Base-by-base conservation (phyloP, 192 early-diverging fungal species). In the Backusella circina region DNA sequence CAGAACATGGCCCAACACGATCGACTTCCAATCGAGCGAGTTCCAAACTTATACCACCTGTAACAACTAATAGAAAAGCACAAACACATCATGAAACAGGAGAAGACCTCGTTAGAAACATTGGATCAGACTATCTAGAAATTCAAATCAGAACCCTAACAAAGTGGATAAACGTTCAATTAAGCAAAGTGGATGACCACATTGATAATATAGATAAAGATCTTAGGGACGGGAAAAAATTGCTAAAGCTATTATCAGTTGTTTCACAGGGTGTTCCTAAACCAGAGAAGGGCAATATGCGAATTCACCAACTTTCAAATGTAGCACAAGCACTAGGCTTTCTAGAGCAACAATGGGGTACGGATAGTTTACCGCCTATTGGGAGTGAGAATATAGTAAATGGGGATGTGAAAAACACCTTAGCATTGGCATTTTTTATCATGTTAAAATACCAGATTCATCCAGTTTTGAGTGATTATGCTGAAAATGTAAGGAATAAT, bases 331-430 rank as follows among this genome's bases (percentile, higher is more conserved):
- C 90, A 0, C 77, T 94, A 16, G 79, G 85, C 9, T 94, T 92
- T 65, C 87, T 94, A 23, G 80, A 84, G 64, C 74, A 83, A 39
- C 86, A 88, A 8, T 68, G 86, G 31, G 83, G 90, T 16, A 83
- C 86, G 8, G 89, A 91, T 44, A 66, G 80, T n/a, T 76, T 92
- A 23, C 87, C 88, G 37, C 91, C 92, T 74, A 91, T 94, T 74
- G 93, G 92, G 21, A 88, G 86, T 72, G 93, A 94, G 80, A 91
- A 90, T 71, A 94, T 94, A 76, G 93, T 94, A 13, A 91, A 94
- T 71, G 86, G 86, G 28, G 93, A 94, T 75, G 79, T 79, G 36
- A 94, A 94, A 80, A 87, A 92, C 54, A 87, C 84, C 0, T 69
- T 87, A 15, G 86, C 83, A 50, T 74, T 87, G 0, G 81, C 84